Evolutionary conservation across 257 asterid species (phyloP).

Genomic region (Rubia yunnanensis): DNA sequence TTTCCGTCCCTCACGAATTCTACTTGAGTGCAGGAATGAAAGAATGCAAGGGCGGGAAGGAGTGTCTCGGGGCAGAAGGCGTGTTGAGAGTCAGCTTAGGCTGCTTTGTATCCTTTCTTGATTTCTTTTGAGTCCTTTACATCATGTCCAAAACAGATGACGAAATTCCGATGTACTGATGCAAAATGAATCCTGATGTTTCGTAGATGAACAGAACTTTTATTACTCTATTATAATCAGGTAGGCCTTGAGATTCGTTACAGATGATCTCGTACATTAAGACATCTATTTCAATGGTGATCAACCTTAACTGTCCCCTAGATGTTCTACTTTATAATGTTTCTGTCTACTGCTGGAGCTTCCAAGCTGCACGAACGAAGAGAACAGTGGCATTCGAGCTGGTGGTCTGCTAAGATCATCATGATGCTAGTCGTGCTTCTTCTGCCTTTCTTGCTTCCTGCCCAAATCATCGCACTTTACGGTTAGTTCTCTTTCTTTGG

Average conservation of each 20-base stretch:
- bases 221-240: too few relatives aligned
- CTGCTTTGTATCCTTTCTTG: constrained; percentile 37
- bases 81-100: constrained; percentile 47
- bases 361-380: constrained; percentile 31
- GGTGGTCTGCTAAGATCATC: constrained; percentile 42
- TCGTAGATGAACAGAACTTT: not conserved
- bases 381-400: constrained; percentile 43
- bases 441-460: constrained; percentile 35
- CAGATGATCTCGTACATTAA: not conserved
- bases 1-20: not conserved
- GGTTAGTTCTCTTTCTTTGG: constrained; percentile 19
- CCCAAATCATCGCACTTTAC: constrained; percentile 25
- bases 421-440: constrained; percentile 24
- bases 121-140: not conserved
- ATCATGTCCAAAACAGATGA: too few relatives aligned
- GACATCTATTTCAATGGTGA: not conserved
- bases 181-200: not conserved
- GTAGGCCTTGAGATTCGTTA: not conserved
- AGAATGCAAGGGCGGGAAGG: constrained; percentile 40
- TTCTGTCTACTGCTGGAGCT: constrained; percentile 46
- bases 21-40: constrained; percentile 27
- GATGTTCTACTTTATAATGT: constrained; percentile 41
- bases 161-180: not conserved
- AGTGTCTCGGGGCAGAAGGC: constrained; percentile 49
- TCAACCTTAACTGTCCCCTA: constrained; percentile 26